Evolutionary conservation across 23 red algal species (phyloP), one percentile per base, ranked within the genome.

Genomic region (Gracilaria domingensis): DNA sequence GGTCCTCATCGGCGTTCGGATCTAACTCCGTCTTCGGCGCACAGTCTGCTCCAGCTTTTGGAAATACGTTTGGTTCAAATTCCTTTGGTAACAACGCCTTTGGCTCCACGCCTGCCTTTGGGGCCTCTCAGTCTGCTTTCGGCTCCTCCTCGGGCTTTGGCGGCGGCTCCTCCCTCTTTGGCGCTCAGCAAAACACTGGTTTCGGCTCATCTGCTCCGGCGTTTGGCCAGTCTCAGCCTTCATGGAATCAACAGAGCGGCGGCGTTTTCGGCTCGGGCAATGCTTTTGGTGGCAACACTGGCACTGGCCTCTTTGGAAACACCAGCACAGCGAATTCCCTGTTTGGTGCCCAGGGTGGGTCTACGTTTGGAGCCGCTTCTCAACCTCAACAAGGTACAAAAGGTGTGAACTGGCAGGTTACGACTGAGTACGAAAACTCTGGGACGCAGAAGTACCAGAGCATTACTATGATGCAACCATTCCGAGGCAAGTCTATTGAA

Each of bases 391-490:
- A 51, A 29, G 89, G 89, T 0, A 84, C 89, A 7, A 62, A 78
- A 28, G 76, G 77, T 34, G 73, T 78, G 17, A 82, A 66, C 7
- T 92, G 89, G 89, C 79, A 83, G 66, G 18, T 84, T 55, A 83
- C 78, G 14, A 35, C 61, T n/a, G 89, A 92, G 73, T 75, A 83
- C 42, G 89, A 92, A 44, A 33, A n/a, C 38, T 38, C 69, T 26
- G 58, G 69, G 16, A 24, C 79, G 37, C 56, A 53, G 49, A 88
- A 88, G 61, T 95, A 95, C 42, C 76, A 91, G 11, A 64, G 70
- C 21, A 90, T 95, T 36, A 59, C 75, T 35, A 95, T 89, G 88
- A 95, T 95, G 93, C 85, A 82, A 11, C 73, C 36, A 5, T 95
- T 79, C 35, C 75, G 88, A 44, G 93, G 69, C 5, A 81, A 78